A percentile compares a stretch with the other conserved stretches of the same genome.
These are phyloP conservation scores for Rozella allomycis DNA, from an alignment of 371 early-diverging fungal genomes.

Conservation along the genomic window DNA sequence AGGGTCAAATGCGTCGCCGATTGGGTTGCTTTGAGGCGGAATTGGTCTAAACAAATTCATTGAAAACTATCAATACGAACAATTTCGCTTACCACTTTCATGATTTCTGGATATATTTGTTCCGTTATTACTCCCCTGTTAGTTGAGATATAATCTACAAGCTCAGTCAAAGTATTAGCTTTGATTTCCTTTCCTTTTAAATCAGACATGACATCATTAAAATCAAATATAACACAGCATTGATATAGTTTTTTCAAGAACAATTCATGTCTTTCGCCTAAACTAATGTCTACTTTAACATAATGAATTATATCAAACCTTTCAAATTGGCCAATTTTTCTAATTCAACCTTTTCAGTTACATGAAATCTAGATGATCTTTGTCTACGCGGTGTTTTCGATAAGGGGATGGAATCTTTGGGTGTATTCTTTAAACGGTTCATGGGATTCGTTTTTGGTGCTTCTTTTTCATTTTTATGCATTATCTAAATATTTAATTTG, in stretches of 20 bases:
- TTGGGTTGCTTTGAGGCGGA: constrained; percentile 70
- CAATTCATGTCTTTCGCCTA: constrained; percentile 45
- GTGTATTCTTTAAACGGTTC: constrained; percentile 51
- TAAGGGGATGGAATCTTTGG: constrained; percentile 53
- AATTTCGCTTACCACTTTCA: constrained; percentile 51
- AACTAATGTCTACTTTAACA: constrained; percentile 35
- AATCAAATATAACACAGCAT: constrained; percentile 77
- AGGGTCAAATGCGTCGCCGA: constrained; percentile 83
- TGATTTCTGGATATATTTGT: constrained; percentile 59
- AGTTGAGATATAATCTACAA: constrained; percentile 71
- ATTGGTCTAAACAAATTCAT: constrained; percentile 79
- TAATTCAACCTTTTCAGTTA: constrained; percentile 45
- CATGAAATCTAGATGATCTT: constrained; percentile 60
- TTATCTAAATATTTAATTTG: no score
- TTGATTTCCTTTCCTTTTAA: constrained; percentile 84
- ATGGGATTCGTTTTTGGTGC: constrained; percentile 51
- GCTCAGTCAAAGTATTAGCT: constrained; percentile 58
- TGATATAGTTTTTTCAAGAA: constrained; percentile 66
- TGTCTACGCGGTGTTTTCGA: constrained; percentile 61
- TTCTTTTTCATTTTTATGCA: constrained; percentile 18
- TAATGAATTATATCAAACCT: constrained; percentile 20
- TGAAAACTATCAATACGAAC: constrained; percentile 36
- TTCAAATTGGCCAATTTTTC: constrained; percentile 47
- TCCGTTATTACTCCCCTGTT: constrained; percentile 64
- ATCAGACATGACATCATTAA: constrained; percentile 61